Evolutionary conservation across 192 early-diverging fungal species (phyloP).

Genomic region (Globomyces pollinis-pini): DNA sequence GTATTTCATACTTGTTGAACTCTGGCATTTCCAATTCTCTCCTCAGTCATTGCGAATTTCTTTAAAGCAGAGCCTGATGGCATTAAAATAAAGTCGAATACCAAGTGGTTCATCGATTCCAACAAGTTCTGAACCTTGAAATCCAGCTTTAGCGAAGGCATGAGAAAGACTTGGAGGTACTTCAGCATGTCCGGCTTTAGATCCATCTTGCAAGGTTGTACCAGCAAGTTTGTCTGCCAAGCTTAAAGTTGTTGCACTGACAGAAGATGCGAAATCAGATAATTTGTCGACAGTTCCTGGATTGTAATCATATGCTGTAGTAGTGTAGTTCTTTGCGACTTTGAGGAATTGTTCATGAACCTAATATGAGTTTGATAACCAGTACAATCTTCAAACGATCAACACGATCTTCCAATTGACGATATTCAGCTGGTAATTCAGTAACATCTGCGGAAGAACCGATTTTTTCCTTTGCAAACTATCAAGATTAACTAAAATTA

Average conservation of each 20-base stretch:
- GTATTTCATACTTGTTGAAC: slow-evolving; percentile 36
- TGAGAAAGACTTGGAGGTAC: slow-evolving; percentile 53
- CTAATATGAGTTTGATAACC: slow-evolving; percentile 58
- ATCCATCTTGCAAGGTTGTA: slow-evolving; percentile 20
- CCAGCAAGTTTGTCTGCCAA: slow-evolving; percentile 39
- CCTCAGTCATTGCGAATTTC: slow-evolving; percentile 79
- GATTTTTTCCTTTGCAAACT: slow-evolving; percentile 88
- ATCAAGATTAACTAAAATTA: slow-evolving; percentile 3
- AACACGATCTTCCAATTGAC: slow-evolving; percentile 65
- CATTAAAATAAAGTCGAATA: slow-evolving; percentile 5
- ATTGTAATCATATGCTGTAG: slow-evolving; percentile 70
- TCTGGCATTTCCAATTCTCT: slow-evolving; percentile 75
- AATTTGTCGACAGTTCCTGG: slow-evolving; percentile 62
- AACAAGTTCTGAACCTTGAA: slow-evolving; percentile 55
- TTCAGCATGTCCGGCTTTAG: slow-evolving; percentile 17
- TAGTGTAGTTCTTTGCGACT: slow-evolving; percentile 64
- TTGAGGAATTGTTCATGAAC: slow-evolving; percentile 64
- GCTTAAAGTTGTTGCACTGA: slow-evolving; percentile 56
- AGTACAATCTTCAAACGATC: slow-evolving; percentile 65
- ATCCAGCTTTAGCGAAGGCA: slow-evolving; percentile 64
- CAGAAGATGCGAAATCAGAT: slow-evolving; percentile 59
- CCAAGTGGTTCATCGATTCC: slow-evolving; percentile 78
- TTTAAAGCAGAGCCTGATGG: slow-evolving; percentile 63
- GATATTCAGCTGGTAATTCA: slow-evolving; percentile 88
- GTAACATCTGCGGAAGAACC: slow-evolving; percentile 77